Evolutionary conservation across 1,284 basidiomycete species (phyloP).

Genomic region (Ceratobasidium papillatum): DNA sequence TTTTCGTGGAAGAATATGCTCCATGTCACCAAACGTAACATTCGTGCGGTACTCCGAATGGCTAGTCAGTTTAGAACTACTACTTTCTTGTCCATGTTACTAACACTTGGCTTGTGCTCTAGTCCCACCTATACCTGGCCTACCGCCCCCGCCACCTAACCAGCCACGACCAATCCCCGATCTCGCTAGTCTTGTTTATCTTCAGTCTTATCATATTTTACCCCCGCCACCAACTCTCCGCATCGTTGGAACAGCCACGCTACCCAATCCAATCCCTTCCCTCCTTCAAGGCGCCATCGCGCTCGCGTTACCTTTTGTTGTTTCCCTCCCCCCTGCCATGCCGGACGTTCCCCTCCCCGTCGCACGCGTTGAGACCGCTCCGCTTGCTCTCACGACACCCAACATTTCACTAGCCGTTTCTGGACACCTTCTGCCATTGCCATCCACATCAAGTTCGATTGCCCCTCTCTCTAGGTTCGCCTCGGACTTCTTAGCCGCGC

Average conservation of each 20-base stretch:
- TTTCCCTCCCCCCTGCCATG: constrained; percentile 11
- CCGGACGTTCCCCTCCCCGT: background rate
- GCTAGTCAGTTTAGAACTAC: background rate
- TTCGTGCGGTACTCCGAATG: background rate
- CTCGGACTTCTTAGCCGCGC: constrained; percentile 28
- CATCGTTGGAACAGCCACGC: constrained; percentile 11
- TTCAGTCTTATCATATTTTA: constrained; percentile 20
- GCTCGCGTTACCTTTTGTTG: constrained; percentile 24
- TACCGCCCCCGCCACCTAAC: constrained; percentile 17
- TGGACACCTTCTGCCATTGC: constrained; percentile 18
- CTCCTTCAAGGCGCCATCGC: constrained; percentile 8
- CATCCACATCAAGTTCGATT: constrained; percentile 13
- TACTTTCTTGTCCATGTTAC: background rate
- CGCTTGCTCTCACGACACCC: constrained; percentile 14
- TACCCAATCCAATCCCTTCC: constrained; percentile 18
- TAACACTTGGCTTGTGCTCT: background rate
- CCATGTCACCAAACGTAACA: constrained; percentile 4
- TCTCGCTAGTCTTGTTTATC: constrained; percentile 23
- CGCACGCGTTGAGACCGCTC: constrained; percentile 29
- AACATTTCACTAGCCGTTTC: constrained; percentile 30
- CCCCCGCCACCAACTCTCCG: constrained; percentile 37
- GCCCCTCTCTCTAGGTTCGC: constrained; percentile 32
- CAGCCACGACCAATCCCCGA: constrained; percentile 29
- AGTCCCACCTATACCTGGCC: constrained; percentile 32
- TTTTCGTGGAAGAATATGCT: constrained; percentile 13